Evolutionary conservation across 2,329 filamentous ascomycete species (phyloP).

Genomic region (Aspergillus fructus): DNA sequence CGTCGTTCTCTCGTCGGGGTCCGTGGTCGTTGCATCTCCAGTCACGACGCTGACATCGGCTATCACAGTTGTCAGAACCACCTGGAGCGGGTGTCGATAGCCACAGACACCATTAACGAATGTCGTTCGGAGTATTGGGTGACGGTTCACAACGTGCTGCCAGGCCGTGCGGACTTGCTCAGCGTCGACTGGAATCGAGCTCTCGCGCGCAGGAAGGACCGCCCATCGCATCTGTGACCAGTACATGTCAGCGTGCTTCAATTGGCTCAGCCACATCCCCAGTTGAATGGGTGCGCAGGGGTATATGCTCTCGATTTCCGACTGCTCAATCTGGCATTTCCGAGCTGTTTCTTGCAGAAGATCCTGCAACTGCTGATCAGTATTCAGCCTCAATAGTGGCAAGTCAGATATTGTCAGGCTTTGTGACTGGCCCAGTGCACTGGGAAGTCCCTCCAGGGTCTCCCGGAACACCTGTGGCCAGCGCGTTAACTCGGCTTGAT

Average conservation of each 20-base stretch:
- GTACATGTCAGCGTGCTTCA: conserved; percentile 8
- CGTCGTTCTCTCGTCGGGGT: too few species aligned
- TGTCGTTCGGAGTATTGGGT: background rate
- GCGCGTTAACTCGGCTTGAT: too few species aligned
- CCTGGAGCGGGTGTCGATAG: background rate
- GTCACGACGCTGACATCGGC: background rate
- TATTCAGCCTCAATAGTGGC: background rate
- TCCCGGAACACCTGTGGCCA: too few species aligned
- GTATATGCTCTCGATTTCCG: background rate
- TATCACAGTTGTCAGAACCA: background rate
- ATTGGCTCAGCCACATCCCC: conserved; percentile 17
- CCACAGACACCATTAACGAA: background rate
- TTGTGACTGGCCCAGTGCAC: background rate
- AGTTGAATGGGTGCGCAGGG: conserved; percentile 10
- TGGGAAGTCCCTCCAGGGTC: too few species aligned
- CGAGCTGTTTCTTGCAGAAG: background rate
- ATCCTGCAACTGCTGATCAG: background rate
- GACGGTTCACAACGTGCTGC: background rate
- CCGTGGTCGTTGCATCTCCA: background rate
- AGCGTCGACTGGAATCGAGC: background rate
- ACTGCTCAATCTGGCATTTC: background rate
- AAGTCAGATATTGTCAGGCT: background rate
- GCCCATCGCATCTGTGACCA: conserved; percentile 10
- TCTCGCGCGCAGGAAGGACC: background rate
- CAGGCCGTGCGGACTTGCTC: background rate